Evolutionary conservation across 805 yeast genomes (phyloP).

Genomic region (Ogataea parapolymorpha): DNA sequence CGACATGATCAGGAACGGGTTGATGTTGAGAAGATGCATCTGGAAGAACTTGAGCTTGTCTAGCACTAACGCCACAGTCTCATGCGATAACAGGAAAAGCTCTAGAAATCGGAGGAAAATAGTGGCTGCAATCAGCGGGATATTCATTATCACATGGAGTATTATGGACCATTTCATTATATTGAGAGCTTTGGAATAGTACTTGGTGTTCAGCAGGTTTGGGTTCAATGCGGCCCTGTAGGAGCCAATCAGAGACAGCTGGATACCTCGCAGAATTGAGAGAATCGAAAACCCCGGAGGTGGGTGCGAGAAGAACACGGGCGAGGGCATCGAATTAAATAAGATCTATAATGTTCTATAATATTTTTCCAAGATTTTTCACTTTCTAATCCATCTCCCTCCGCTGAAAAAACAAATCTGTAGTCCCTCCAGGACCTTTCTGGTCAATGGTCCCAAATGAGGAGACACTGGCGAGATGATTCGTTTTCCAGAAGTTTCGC

Average conservation of each 20-base stretch:
- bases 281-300: slow-evolving; percentile 49
- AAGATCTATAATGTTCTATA: neutral
- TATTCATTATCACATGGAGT: slow-evolving; percentile 34
- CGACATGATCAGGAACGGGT: slow-evolving; percentile 38
- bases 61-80: slow-evolving; percentile 13
- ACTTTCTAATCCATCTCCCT: slow-evolving; percentile 13
- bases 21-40: slow-evolving; percentile 37
- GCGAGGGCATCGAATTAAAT: slow-evolving; percentile 50
- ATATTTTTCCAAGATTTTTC: neutral
- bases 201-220: slow-evolving; percentile 32
- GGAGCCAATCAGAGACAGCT: slow-evolving; percentile 48
- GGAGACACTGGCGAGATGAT: slow-evolving; percentile 14
- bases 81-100: slow-evolving; percentile 13
- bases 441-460: slow-evolving; percentile 6
- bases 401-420: slow-evolving; percentile 28
- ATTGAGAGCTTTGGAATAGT: slow-evolving; percentile 35
- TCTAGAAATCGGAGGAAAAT: slow-evolving; percentile 22
- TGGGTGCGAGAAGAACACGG: slow-evolving; percentile 54
- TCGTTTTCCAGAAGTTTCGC: slow-evolving; percentile 34
- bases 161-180: slow-evolving; percentile 37
- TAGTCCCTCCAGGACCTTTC: slow-evolving; percentile 18
- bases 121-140: slow-evolving; percentile 25
- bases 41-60: slow-evolving; percentile 32
- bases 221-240: slow-evolving; percentile 47
- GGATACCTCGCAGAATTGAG: slow-evolving; percentile 52